phyloP scores from a whole-genome alignment of 805 yeast species.

The Yarrowia bubula region DNA sequence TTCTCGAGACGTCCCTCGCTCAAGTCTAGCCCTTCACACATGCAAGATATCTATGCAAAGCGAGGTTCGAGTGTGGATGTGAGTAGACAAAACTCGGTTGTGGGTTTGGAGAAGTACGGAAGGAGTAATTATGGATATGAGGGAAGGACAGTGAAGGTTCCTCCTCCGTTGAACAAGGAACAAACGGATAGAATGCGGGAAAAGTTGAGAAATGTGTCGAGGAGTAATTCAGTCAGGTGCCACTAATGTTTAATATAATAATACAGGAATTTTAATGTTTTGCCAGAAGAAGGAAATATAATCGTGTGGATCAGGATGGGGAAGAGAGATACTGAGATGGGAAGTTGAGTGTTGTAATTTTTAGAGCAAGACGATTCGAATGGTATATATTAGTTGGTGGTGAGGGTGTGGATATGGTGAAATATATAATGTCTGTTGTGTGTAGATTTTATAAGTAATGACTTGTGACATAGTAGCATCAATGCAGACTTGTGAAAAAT shows the following conservation, averaged over 20 bases:
- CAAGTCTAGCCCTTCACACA: background rate
- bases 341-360: too few relatives aligned
- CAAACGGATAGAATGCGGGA: background rate
- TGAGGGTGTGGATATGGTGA: too few relatives aligned
- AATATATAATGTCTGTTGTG: background rate
- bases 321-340: too few relatives aligned
- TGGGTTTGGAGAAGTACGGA: background rate
- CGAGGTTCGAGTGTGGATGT: background rate
- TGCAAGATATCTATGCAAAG: background rate
- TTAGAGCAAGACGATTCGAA: too few relatives aligned
- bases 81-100: background rate
- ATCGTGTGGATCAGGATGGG: too few relatives aligned
- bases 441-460: background rate
- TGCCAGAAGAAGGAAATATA: too few relatives aligned
- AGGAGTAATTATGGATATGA: background rate
- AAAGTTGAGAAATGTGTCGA: background rate
- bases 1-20: background rate
- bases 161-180: constrained; percentile 8
- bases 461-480: too few relatives aligned
- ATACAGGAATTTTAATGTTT: too few relatives aligned
- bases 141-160: background rate
- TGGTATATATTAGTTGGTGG: too few relatives aligned
- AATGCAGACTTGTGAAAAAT: too few relatives aligned
- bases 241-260: background rate
- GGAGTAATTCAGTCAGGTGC: background rate